Conservation (phyloP, 495 filamentous ascomycete genomes). For the Stereocaulon alpinum region DNA sequence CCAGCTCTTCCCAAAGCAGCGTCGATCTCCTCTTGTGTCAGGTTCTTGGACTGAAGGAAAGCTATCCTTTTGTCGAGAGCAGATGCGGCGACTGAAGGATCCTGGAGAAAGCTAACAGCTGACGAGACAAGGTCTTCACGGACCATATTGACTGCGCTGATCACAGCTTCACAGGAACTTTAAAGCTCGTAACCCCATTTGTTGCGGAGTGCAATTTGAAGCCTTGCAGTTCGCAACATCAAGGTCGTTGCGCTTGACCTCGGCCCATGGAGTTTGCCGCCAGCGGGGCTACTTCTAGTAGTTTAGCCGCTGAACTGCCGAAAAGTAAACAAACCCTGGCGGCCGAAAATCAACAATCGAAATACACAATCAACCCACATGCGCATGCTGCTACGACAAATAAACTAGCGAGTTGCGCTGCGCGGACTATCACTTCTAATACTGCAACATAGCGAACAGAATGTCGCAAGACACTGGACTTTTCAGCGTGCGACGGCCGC, state of each 20-base stretch:
- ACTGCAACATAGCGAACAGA: slow-evolving; percentile 20
- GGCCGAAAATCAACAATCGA: neutral
- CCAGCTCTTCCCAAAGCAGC: slow-evolving; percentile 65
- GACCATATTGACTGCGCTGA: slow-evolving; percentile 43
- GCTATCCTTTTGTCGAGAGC: slow-evolving; percentile 87
- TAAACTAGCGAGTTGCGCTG: neutral
- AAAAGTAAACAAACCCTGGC: slow-evolving; percentile 3
- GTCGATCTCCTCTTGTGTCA: slow-evolving; percentile 92
- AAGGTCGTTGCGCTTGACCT: neutral
- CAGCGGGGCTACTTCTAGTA: neutral
- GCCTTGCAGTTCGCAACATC: neutral
- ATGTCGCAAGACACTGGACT: slow-evolving; percentile 71
- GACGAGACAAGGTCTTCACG: slow-evolving; percentile 80
- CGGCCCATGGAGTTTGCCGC: slow-evolving; percentile 4
- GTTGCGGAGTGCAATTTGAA: neutral
- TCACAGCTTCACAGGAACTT: neutral
- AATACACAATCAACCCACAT: neutral
- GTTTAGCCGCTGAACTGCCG: neutral
- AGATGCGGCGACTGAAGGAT: slow-evolving; percentile 79
- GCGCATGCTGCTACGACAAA: neutral
- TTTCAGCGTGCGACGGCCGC: slow-evolving; percentile 61
- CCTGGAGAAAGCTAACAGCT: slow-evolving; percentile 68
- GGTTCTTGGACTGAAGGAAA: slow-evolving; percentile 92
- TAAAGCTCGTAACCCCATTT: neutral
- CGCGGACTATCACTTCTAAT: neutral